phyloP scores from a whole-genome alignment of 139 green algal genomes.

The Pleodorina starrii region DNA sequence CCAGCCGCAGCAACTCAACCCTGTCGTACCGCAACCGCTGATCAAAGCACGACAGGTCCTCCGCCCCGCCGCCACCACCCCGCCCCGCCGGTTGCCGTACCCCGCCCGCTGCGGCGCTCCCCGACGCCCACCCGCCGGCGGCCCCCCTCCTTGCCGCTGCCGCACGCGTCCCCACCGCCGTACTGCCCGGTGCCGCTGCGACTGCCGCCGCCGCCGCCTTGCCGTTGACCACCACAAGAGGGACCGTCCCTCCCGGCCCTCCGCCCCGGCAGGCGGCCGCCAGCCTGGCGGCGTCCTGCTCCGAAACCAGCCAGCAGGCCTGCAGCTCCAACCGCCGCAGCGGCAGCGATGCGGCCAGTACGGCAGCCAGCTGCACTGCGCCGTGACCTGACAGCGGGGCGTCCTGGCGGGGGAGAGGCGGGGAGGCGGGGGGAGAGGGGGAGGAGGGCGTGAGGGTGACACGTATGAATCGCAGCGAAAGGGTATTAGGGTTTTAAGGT shows the following conservation, averaged over 20 bases:
- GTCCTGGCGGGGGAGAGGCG: slow-evolving; percentile 6
- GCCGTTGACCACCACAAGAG: slow-evolving; percentile 24
- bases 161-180: background rate
- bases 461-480: too few species aligned
- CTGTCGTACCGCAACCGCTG: slow-evolving; percentile 26
- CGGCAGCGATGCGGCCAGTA: background rate
- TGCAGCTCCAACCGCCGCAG: slow-evolving; percentile 35
- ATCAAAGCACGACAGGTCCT: background rate
- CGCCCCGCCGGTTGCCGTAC: background rate
- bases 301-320: slow-evolving; percentile 32
- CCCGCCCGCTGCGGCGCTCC: background rate
- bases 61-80: background rate
- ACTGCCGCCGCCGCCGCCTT: background rate
- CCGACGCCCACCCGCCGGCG: background rate
- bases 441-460: too few species aligned
- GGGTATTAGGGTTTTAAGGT: background rate
- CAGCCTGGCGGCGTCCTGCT: background rate
- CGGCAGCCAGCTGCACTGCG: background rate
- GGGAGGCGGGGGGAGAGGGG: too few species aligned
- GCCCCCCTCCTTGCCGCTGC: background rate
- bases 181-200: background rate
- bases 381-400: background rate
- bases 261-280: background rate
- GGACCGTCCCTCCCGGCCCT: too few species aligned
- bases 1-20: background rate